Evolutionary conservation across 768 basidiomycete genomes (phyloP).

Genomic region (Asterophora parasitica): DNA sequence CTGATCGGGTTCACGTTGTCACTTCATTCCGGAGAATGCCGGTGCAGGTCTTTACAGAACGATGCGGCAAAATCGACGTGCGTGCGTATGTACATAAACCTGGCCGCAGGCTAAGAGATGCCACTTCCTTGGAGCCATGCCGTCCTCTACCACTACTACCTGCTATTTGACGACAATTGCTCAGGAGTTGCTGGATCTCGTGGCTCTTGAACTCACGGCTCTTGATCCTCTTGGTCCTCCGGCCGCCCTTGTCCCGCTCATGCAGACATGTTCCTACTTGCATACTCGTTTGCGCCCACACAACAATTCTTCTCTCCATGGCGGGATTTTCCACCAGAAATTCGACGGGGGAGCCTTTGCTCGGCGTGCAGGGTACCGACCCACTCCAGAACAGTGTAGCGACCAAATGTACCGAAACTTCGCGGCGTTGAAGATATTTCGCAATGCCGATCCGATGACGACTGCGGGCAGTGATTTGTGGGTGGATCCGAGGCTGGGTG

Average conservation of each 20-base stretch:
- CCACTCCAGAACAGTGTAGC: constrained; percentile 25
- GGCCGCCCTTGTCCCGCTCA: constrained; percentile 40
- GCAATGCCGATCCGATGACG: constrained; percentile 11
- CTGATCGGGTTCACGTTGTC: too few species aligned
- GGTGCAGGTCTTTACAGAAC: too few species aligned
- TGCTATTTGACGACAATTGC: not conserved
- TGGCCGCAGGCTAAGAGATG: too few species aligned
- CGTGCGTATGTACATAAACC: too few species aligned
- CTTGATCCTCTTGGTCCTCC: constrained; percentile 43
- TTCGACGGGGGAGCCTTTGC: constrained; percentile 52
- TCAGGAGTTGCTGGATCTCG: constrained; percentile 24
- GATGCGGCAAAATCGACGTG: too few species aligned
- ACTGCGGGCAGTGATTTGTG: not conserved
- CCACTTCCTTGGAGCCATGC: too few species aligned
- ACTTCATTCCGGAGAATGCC: too few species aligned
- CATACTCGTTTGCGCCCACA: constrained; percentile 28
- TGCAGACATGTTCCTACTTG: constrained; percentile 37
- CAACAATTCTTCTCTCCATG: constrained; percentile 37
- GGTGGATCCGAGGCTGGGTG: not conserved
- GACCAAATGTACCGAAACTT: constrained; percentile 33
- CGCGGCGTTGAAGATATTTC: constrained; percentile 35
- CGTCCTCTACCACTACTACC: too few species aligned
- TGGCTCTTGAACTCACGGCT: constrained; percentile 46
- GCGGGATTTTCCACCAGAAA: constrained; percentile 46
- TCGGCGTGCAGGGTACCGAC: constrained; percentile 43